These are phyloP conservation scores for Macrolepiota fuliginosa DNA, from an alignment of 768 basidiomycete genomes.

Conservation along the genomic window DNA sequence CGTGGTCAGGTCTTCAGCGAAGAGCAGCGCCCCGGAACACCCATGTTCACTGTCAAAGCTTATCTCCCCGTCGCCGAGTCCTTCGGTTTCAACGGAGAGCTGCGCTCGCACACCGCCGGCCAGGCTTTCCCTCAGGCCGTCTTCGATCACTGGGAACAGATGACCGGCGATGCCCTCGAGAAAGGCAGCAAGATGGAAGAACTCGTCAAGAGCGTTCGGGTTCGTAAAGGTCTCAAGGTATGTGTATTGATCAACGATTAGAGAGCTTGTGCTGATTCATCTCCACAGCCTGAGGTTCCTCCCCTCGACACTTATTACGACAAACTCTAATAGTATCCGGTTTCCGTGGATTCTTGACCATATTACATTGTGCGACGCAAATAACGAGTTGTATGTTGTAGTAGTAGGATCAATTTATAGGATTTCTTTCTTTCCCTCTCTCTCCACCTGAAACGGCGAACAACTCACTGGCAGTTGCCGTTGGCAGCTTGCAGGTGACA, in stretches of 20 bases:
- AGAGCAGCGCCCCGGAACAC: conserved; percentile 95
- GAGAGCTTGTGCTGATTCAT: neutral
- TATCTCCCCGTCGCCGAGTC: conserved; percentile 90
- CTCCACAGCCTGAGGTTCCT: conserved; percentile 77
- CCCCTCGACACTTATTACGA: conserved; percentile 90
- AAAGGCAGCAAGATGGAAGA: conserved; percentile 92
- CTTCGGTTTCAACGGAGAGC: conserved; percentile 97
- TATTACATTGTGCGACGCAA: neutral
- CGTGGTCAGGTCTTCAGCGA: conserved; percentile 98
- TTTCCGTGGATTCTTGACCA: conserved; percentile 17
- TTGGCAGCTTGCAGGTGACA: neutral
- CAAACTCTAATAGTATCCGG: conserved; percentile 60
- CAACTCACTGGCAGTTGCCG: neutral
- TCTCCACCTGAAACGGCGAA: neutral
- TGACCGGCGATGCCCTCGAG: conserved; percentile 81
- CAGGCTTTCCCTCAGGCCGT: conserved; percentile 98
- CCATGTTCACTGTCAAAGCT: conserved; percentile 99
- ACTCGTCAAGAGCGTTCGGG: conserved; percentile 77
- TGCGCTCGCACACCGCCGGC: conserved; percentile 88
- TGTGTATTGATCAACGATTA: conserved; percentile 9
- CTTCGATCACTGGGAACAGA: conserved; percentile 90
- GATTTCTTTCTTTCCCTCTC: conserved; percentile 9
- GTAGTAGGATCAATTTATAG: conserved; percentile 16
- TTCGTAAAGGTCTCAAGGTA: conserved; percentile 94
- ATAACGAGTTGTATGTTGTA: conserved; percentile 17